Evolutionary conservation across 495 filamentous ascomycete species (phyloP), one percentile per base, ranked within the genome.

Genomic region (Lophiostoma macrostomum): DNA sequence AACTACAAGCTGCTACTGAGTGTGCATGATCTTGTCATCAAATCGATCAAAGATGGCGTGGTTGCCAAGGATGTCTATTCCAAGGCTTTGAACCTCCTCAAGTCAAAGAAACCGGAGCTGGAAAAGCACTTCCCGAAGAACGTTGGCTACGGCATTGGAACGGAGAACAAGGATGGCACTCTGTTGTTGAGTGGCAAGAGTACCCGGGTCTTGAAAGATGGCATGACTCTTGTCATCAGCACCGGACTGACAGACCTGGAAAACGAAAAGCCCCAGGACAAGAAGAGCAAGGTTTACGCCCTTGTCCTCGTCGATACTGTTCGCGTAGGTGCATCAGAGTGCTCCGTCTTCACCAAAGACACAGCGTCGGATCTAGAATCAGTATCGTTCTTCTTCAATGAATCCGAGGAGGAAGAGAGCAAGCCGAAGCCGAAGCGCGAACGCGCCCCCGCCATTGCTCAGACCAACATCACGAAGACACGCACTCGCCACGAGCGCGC

Each of bases 371-470:
- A 96, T 62, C 80, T 91, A 56, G 91, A 96, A 60, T 87, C 89
- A 0, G 87, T 88, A 1, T 93, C 90, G 0, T 98, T 98, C 73
- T 97, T 95, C 72, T 98, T 98, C 73, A 93, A 94, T 64, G 90
- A 73, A n/a, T 71, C 75, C 16, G 75, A 80, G 16, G 74, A 79
- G 53, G 76, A 78, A 60, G 71, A 79, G 19, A 63, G 72, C 18
- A 81, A 82, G 63, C 85, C 88, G 62, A 95, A 94, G 67, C 79
- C 86, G 60, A 90, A 90, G 75, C 82, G 81, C 61, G 91, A 95
- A 55, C 75, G 83, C 0, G 82, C 86, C 31, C 84, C 87, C 44
- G 86, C 90, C 1, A 78, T 94, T 50, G 90, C 90, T 13, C 84
- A 84, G 46, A 89, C 86, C 65, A 99, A 97, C 66, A 90, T 96